Percentiles rank a stretch among this genome's conserved stretches.
These are phyloP conservation scores for Eucalyptus regnans DNA, from an alignment of 345 rosid genomes.

Conservation along the genomic window DNA sequence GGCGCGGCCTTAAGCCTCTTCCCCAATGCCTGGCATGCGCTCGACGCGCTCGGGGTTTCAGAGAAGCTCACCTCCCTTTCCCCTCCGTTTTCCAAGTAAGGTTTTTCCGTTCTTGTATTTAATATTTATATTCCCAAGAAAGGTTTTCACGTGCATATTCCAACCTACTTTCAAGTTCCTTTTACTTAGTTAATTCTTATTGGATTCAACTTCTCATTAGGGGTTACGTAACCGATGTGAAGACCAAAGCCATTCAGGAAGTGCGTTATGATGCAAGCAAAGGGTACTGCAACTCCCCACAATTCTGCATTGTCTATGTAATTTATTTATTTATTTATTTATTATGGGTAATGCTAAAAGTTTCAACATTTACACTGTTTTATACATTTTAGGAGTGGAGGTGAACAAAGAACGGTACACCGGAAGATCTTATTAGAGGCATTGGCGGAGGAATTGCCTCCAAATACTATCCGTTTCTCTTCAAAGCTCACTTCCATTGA, in stretches of 20 bases:
- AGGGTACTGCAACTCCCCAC: neutral
- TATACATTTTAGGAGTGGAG: neutral
- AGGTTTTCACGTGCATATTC: neutral
- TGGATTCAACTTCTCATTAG: neutral
- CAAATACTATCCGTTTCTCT: conserved; percentile 12
- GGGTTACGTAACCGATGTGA: conserved; percentile 4
- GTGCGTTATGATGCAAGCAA: neutral
- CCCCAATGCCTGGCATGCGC: conserved; percentile 31
- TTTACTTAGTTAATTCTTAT: neutral
- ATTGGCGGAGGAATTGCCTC: conserved; percentile 20
- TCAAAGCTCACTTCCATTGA: conserved; percentile 13
- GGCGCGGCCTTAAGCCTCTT: conserved; percentile 18
- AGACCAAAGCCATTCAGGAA: conserved; percentile 6
- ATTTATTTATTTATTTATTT: too few relatives aligned
- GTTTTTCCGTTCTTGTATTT: neutral
- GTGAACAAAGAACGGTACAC: conserved; percentile 5
- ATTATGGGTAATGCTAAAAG: too few relatives aligned
- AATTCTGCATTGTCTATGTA: neutral
- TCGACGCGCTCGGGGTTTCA: conserved; percentile 26
- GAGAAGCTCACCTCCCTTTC: conserved; percentile 16
- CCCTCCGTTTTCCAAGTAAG: neutral
- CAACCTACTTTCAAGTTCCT: neutral
- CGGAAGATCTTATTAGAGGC: conserved; percentile 6
- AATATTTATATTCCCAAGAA: neutral
- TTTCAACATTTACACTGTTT: too few relatives aligned